Evolutionary conservation across 495 filamentous ascomycete species (phyloP), one percentile per base, ranked within the genome.

Genomic region (Amphirosellinia nigrospora): DNA sequence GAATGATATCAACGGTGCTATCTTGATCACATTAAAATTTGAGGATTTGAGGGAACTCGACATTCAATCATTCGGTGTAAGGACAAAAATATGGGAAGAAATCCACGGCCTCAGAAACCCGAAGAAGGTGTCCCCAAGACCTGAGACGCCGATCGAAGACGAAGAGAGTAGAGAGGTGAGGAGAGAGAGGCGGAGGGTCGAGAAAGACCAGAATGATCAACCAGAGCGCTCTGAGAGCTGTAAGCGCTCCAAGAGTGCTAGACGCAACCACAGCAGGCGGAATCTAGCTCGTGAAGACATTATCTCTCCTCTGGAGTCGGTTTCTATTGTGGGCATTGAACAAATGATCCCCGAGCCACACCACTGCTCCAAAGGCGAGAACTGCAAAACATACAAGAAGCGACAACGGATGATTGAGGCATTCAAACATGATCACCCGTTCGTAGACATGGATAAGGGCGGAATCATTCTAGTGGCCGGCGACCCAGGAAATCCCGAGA

Each of bases 31-130:
- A 19, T 82, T 99, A n/a, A 91, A 97, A 75, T 88, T 92, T 72
- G 93, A 97, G 41, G 94, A 98, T 75, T 84, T 99, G n/a, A 94
- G 94, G 75, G 96, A 99, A 80, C 89, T 98, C 6, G 91, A 91
- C 26, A 96, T 99, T 69, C 81, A 86, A n/a, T 98, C 96, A 0
- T 98, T 98, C 80, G 96, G 96, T 19, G 93, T 95, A 72, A 88
- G 96, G 26, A 93, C 93, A 63, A 87, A 86, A 70, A 74, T 99
- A 0, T 97, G 96, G 94, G 88, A 89, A 71, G 90, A 92, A 70
- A 97, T 98, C 66, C 86, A 91, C 72, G 79, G 84, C 10, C 86
- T 97, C 15, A 86, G 90, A 50, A 87, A 88, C 66, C 90, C 85
- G 70, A 85, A 86, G 41, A 71, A 66, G 39, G 64, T 72, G 10